These are phyloP conservation scores for Chrysoporthe cubensis DNA, from an alignment of 2,329 filamentous ascomycete species.

Conservation along the genomic window DNA sequence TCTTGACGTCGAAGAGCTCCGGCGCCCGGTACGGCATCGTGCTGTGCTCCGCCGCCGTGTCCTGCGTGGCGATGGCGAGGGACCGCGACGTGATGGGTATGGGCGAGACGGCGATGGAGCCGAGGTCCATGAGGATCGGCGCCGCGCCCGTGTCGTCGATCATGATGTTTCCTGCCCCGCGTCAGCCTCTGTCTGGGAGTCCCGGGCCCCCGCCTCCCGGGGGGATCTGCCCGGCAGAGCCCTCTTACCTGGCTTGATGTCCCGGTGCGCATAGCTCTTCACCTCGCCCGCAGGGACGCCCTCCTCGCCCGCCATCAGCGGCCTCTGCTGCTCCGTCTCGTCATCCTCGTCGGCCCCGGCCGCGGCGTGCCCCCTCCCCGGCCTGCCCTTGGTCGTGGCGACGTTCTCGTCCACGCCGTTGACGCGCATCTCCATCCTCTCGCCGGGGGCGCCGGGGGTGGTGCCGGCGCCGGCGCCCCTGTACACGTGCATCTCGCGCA, in stretches of 20 bases:
- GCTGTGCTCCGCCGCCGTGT: slow-evolving; percentile 91
- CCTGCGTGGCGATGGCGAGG: slow-evolving; percentile 88
- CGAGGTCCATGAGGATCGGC: slow-evolving; percentile 96
- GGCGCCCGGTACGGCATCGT: slow-evolving; percentile 99
- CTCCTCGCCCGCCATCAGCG: slow-evolving; percentile 76
- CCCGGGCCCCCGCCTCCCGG: no score
- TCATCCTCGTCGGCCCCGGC: slow-evolving; percentile 65
- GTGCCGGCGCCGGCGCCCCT: slow-evolving; percentile 48
- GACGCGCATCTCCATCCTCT: slow-evolving; percentile 58
- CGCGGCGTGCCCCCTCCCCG: slow-evolving; percentile 43
- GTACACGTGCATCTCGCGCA: slow-evolving; percentile 92
- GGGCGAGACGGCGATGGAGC: slow-evolving; percentile 85
- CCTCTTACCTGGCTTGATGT: slow-evolving; percentile 88
- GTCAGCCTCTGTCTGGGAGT: not conserved
- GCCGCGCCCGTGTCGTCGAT: slow-evolving; percentile 87
- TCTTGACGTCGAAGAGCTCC: slow-evolving; percentile 97
- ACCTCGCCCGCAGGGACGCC: slow-evolving; percentile 71
- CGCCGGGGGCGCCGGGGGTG: slow-evolving; percentile 34
- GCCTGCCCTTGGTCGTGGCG: slow-evolving; percentile 44
- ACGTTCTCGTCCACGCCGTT: slow-evolving; percentile 43
- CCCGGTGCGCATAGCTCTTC: slow-evolving; percentile 87
- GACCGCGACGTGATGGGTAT: slow-evolving; percentile 89
- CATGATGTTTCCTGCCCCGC: slow-evolving; percentile 87
- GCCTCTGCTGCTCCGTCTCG: slow-evolving; percentile 76
- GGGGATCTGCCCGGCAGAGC: no score